A percentile compares a stretch with the other conserved stretches of the same genome.
phyloP scores from a whole-genome alignment of 805 yeast species.

The Yarrowia yakushimensis region DNA sequence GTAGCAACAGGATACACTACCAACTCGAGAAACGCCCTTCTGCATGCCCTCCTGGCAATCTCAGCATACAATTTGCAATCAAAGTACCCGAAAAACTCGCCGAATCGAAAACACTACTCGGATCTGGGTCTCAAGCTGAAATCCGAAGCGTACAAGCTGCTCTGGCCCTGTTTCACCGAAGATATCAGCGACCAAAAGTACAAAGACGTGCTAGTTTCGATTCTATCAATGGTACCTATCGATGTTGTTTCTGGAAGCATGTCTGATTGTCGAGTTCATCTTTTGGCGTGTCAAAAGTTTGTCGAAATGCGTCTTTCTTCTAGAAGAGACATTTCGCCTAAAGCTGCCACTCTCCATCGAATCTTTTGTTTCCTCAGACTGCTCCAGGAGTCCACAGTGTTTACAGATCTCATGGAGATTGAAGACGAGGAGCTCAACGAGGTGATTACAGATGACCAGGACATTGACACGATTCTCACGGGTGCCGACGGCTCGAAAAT shows the following conservation, averaged over 20 bases:
- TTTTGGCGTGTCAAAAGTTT: conserved; percentile 72
- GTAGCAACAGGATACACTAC: conserved; percentile 71
- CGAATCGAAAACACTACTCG: conserved; percentile 64
- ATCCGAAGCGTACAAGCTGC: conserved; percentile 67
- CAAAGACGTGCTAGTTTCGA: conserved; percentile 79
- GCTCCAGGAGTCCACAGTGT: conserved; percentile 71
- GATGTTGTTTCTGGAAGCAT: conserved; percentile 90
- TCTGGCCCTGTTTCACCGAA: conserved; percentile 52
- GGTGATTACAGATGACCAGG: conserved; percentile 21
- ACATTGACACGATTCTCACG: conserved; percentile 11
- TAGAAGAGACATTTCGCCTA: conserved; percentile 64
- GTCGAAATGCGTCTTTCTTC: conserved; percentile 64
- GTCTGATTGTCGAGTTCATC: conserved; percentile 75
- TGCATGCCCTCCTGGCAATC: conserved; percentile 77
- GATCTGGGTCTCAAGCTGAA: conserved; percentile 71
- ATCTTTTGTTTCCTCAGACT: conserved; percentile 71
- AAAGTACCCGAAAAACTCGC: conserved; percentile 63
- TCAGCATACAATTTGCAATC: conserved; percentile 77
- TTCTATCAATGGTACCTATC: conserved; percentile 79
- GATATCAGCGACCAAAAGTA: conserved; percentile 61
- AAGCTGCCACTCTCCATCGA: conserved; percentile 73
- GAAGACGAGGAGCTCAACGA: conserved; percentile 30
- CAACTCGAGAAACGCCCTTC: conserved; percentile 68
- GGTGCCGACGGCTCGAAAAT: conserved; percentile 25
- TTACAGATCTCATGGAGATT: conserved; percentile 26